Evolutionary conservation across 495 filamentous ascomycete species (phyloP).

Genomic region (Hyphodiscus hymeniophilus): DNA sequence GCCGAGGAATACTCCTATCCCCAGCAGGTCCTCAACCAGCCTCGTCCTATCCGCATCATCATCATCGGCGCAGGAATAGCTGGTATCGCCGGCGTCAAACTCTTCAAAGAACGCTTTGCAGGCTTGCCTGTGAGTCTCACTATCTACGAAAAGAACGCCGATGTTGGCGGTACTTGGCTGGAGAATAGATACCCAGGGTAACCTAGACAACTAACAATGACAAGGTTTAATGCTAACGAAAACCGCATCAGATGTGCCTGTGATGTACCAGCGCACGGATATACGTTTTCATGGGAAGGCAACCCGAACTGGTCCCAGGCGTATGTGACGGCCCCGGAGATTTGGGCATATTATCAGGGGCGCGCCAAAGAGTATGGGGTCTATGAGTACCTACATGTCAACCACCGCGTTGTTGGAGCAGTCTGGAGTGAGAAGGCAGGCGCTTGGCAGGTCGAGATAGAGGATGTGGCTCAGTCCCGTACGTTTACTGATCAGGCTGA

Average conservation of each 20-base stretch:
- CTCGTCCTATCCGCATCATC: not conserved
- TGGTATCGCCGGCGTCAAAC: not conserved
- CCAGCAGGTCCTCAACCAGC: not conserved
- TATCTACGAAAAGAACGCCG: not conserved
- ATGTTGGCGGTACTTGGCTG: not conserved
- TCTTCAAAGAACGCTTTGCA: not conserved
- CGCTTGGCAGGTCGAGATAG: not conserved
- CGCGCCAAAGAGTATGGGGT: not conserved
- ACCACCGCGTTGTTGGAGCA: conserved; percentile 1
- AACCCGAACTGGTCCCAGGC: not conserved
- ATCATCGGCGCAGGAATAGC: not conserved
- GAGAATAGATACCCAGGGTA: not conserved
- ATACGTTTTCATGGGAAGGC: not conserved
- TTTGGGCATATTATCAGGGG: not conserved
- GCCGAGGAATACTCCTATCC: not conserved
- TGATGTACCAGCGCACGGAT: not conserved
- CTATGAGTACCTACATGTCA: conserved; percentile 32
- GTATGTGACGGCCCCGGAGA: not conserved
- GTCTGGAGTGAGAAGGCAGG: conserved; percentile 6
- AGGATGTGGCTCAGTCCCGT: conserved; percentile 19
- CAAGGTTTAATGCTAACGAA: too few species aligned
- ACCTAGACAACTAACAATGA: not conserved
- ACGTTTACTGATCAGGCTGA: conserved; percentile 4
- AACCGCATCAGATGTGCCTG: not conserved
- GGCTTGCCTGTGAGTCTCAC: not conserved